Conservation (phyloP, 78 protist genomes). For the Polysphondylium violaceum region DNA sequence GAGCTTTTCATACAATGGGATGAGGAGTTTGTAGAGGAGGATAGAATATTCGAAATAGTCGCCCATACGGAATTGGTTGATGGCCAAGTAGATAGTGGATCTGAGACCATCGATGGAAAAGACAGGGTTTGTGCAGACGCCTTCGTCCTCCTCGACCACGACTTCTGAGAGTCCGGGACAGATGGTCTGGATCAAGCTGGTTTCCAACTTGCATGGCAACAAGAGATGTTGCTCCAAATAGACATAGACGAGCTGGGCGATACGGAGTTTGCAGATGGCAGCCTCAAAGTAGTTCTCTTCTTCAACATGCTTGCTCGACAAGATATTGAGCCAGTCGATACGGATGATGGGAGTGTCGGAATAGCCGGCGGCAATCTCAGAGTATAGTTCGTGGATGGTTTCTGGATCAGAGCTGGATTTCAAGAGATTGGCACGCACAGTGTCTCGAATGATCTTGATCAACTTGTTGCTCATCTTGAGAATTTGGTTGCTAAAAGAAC, state of each 20-base stretch:
- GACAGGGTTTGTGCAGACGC: constrained; percentile 34
- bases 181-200: neutral
- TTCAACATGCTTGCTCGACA: constrained; percentile 21
- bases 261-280: constrained; percentile 44
- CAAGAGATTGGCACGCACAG: constrained; percentile 29
- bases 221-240: constrained; percentile 37
- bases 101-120: constrained; percentile 34
- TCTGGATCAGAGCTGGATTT: constrained; percentile 79
- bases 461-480: constrained; percentile 42
- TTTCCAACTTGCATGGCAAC: constrained; percentile 41
- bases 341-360: constrained; percentile 79
- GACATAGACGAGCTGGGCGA: constrained; percentile 17
- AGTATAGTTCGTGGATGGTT: constrained; percentile 53
- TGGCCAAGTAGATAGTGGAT: neutral
- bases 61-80: constrained; percentile 44
- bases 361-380: constrained; percentile 66
- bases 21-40: constrained; percentile 28
- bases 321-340: constrained; percentile 53
- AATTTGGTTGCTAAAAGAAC: constrained; percentile 14
- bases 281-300: constrained; percentile 63
- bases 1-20: constrained; percentile 30
- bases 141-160: constrained; percentile 72
- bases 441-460: constrained; percentile 64
- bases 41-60: constrained; percentile 57
- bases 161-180: constrained; percentile 20